Evolutionary conservation across 345 rosid genomes (phyloP), one percentile per base, ranked within the genome.

Genomic region (Camelina hispida): DNA sequence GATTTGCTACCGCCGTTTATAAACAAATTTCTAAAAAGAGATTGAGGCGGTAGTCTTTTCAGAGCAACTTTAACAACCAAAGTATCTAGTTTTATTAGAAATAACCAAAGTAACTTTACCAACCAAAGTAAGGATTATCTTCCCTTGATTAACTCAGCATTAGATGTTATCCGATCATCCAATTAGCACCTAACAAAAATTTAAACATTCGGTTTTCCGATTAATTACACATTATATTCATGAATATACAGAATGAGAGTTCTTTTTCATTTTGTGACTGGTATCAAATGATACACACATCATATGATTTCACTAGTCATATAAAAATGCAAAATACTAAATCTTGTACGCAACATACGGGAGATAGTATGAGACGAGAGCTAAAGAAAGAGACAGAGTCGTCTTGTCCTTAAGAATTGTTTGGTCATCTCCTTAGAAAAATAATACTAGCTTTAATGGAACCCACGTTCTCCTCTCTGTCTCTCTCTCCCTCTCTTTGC

Each of bases 401-500:
- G 44, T 59, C 28, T 3, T 18, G 63, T 58, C 62, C 42, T 47
- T 1, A 0, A 38, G 25, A 58, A 58, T 34, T 58, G 35, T 34
- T 58, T 58, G 62, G 17, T 18, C 28, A 60, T 37, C 23, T 37
- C 16, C 63, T 35, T 35, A 9, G 1, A 17, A n/a, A 16, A 7
- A 15, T 15, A 32, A 38, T 18, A 10, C 3, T 1, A n/a, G 44
- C 30, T 43, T 38, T 61, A 38, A 61, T 61, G 50, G 66, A 61
- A 61, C 32, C 66, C 66, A 61, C 66, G 66, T 61, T 61, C 66
- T 44, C 5, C 7, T 13, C 56, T 51, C 56, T 51, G 56, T 25
- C 17, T 58, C 42, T 38, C 12, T 35, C 63, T 59, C 52, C 44
- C 68, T 66, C 30, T 56, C 72, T 66, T 50, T 76, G 46, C 76